These are phyloP conservation scores for Exophiala sp. DNA, from an alignment of 2,329 filamentous ascomycete species.

Conservation along the genomic window DNA sequence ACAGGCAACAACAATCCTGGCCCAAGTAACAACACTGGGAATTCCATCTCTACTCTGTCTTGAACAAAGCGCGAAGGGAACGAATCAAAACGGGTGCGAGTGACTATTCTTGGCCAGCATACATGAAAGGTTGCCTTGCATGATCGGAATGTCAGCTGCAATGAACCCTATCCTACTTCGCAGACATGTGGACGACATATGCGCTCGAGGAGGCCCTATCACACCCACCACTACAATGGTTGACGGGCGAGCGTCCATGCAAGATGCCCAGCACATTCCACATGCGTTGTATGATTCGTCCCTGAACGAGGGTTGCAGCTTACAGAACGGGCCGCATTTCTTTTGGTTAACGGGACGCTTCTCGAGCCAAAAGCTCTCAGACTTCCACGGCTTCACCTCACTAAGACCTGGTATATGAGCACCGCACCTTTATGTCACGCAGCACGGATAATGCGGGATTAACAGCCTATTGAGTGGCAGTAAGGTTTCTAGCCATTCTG, in stretches of 20 bases:
- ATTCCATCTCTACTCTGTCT: too few relatives aligned
- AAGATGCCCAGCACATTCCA: too few relatives aligned
- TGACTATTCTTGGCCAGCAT: too few relatives aligned
- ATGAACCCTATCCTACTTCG: neutral
- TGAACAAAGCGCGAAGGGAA: slow-evolving; percentile 6
- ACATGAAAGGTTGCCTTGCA: neutral
- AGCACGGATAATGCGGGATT: neutral
- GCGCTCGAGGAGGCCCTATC: neutral
- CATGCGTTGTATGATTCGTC: neutral
- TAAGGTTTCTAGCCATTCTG: too few relatives aligned
- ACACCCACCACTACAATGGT: slow-evolving; percentile 12
- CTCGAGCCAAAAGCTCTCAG: too few relatives aligned
- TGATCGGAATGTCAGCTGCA: neutral
- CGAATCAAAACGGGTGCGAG: slow-evolving; percentile 3
- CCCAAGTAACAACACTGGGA: neutral
- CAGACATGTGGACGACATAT: neutral
- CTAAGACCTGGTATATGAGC: neutral
- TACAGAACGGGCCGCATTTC: neutral
- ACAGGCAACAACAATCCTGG: neutral
- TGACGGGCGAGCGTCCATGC: too few relatives aligned
- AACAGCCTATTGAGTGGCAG: neutral
- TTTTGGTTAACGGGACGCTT: neutral
- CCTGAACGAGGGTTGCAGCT: neutral
- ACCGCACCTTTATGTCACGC: neutral
- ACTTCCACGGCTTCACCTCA: neutral